Evolutionary conservation across 306 rosid genomes (phyloP).

Genomic region (Quercus dentata): DNA sequence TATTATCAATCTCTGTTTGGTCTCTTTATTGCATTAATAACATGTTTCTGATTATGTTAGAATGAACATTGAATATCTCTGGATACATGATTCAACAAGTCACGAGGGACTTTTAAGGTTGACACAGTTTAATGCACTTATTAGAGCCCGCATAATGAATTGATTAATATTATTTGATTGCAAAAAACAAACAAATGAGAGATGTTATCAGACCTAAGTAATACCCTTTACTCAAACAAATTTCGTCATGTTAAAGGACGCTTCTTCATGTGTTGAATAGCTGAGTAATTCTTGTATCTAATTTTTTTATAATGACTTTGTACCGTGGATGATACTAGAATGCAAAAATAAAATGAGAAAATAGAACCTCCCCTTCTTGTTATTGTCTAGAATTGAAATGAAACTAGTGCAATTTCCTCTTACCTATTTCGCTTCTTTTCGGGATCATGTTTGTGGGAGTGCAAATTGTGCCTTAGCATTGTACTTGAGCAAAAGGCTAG

Average conservation of each 20-base stretch:
- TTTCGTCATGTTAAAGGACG: too few relatives aligned
- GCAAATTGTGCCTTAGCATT: constrained; percentile 66
- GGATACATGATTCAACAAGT: background rate
- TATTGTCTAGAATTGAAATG: background rate
- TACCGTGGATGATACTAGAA: background rate
- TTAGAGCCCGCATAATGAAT: background rate
- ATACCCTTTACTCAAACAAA: too few relatives aligned
- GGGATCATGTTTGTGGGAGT: constrained; percentile 73
- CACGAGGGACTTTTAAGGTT: background rate
- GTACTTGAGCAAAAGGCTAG: too few relatives aligned
- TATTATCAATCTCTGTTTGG: background rate
- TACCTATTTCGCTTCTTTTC: background rate
- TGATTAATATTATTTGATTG: background rate
- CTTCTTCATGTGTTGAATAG: background rate
- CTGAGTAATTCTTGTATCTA: background rate
- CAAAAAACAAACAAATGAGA: background rate
- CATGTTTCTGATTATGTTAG: background rate
- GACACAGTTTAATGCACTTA: background rate
- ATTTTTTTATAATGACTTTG: background rate
- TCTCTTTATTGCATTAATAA: background rate
- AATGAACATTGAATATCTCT: background rate
- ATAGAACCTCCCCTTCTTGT: background rate
- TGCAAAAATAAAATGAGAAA: background rate
- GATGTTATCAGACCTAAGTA: background rate
- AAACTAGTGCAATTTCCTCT: too few relatives aligned